phyloP scores from a whole-genome alignment of 179 eudicot genomes.

The Dionaea muscipula region DNA sequence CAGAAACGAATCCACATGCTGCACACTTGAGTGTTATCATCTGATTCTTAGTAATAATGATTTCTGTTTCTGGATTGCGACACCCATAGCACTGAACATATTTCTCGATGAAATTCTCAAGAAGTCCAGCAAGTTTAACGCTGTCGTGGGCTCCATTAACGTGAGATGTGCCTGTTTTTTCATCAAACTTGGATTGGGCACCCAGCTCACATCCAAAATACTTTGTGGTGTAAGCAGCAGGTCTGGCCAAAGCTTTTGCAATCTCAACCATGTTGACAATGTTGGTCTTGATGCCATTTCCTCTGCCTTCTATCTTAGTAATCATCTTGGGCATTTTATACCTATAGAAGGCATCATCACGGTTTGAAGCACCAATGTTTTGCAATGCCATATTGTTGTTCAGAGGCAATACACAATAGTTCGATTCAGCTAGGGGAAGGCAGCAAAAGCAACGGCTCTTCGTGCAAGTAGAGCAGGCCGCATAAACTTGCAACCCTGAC shows the following conservation, averaged over 20 bases:
- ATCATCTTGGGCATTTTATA: constrained; percentile 81
- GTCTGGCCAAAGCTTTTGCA: constrained; percentile 67
- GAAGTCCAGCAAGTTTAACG: constrained; percentile 56
- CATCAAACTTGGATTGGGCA: constrained; percentile 71
- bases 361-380: constrained; percentile 64
- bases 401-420: background rate
- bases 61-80: constrained; percentile 69
- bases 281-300: constrained; percentile 76
- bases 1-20: constrained; percentile 66
- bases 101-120: constrained; percentile 66
- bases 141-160: constrained; percentile 69
- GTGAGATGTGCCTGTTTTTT: constrained; percentile 52
- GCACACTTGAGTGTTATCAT: constrained; percentile 58
- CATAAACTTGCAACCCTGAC: constrained; percentile 29
- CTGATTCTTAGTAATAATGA: constrained; percentile 51
- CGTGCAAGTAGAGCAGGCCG: constrained; percentile 21
- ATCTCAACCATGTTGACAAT: constrained; percentile 74
- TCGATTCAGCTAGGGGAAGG: constrained; percentile 20
- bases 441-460: constrained; percentile 10
- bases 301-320: constrained; percentile 65
- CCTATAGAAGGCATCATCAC: constrained; percentile 83
- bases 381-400: constrained; percentile 48
- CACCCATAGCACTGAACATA: constrained; percentile 76
- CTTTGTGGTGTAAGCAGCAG: constrained; percentile 59
- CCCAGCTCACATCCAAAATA: constrained; percentile 77